A percentile compares a stretch with the other conserved stretches of the same genome.
These are phyloP conservation scores for Porcisia deanei DNA, from an alignment of 208 protist genomes.

Conservation along the genomic window DNA sequence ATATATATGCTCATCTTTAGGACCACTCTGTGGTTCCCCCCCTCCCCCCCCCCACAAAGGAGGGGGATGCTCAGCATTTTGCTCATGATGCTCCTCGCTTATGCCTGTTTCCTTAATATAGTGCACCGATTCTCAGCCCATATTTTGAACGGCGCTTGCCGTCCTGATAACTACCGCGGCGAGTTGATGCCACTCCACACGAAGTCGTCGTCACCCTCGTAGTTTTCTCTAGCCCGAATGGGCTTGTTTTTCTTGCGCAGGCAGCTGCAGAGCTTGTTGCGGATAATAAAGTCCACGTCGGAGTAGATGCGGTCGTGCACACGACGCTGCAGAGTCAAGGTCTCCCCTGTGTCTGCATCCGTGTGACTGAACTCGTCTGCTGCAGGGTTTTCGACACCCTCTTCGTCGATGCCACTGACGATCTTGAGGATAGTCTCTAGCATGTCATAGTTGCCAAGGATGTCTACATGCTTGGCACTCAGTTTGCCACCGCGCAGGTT, in stretches of 20 bases:
- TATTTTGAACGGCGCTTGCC: neutral
- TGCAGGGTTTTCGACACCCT: slow-evolving; percentile 11
- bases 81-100: neutral
- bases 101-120: neutral
- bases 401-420: slow-evolving; percentile 61
- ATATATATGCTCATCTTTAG: neutral
- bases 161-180: slow-evolving; percentile 1
- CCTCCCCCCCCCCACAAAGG: too few species aligned
- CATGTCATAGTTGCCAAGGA: slow-evolving; percentile 86
- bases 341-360: slow-evolving; percentile 12
- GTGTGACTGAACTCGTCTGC: slow-evolving; percentile 26
- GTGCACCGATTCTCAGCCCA: neutral
- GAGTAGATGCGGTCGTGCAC: slow-evolving; percentile 70
- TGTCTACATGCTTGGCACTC: slow-evolving; percentile 90
- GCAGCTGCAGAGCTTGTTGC: slow-evolving; percentile 34
- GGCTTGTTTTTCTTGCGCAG: slow-evolving; percentile 41
- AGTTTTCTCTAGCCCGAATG: slow-evolving; percentile 23
- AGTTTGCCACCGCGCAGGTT: slow-evolving; percentile 58
- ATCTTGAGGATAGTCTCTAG: slow-evolving; percentile 81
- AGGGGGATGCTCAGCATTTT: too few species aligned
- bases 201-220: slow-evolving; percentile 25
- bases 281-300: slow-evolving; percentile 64
- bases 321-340: slow-evolving; percentile 21
- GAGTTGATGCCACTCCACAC: slow-evolving; percentile 19
- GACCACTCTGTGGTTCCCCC: neutral